These are phyloP conservation scores for Arthrobotrys entomopaga DNA, from an alignment of 2,329 filamentous ascomycete species.

Conservation along the genomic window DNA sequence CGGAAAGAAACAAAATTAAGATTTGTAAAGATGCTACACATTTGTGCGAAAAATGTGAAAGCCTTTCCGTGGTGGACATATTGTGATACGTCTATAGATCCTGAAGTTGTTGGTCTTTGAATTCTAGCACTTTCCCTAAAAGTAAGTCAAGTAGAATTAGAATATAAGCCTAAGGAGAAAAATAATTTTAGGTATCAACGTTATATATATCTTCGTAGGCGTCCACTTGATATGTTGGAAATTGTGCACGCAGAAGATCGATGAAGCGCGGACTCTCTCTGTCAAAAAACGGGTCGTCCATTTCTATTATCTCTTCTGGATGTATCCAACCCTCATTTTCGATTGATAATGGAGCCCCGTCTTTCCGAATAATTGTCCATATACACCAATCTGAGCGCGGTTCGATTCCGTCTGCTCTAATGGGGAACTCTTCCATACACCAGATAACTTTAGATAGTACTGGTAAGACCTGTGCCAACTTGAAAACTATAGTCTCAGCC, in stretches of 20 bases:
- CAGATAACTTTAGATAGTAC: conserved; percentile 5
- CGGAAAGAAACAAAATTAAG: no score
- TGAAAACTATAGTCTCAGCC: neutral
- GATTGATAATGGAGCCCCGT: neutral
- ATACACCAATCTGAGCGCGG: conserved; percentile 18
- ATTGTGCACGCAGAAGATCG: neutral
- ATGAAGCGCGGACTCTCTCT: neutral
- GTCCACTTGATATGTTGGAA: neutral
- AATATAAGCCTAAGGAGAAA: no score
- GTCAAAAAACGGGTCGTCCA: conserved; percentile 13
- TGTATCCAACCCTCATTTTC: conserved; percentile 9
- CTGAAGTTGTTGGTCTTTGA: no score
- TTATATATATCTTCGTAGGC: conserved; percentile 2
- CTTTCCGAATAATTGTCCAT: neutral
- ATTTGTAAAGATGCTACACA: no score
- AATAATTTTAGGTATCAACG: neutral
- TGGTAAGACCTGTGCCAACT: neutral
- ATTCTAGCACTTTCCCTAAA: no score
- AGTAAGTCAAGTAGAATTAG: no score
- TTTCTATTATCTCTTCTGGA: conserved; percentile 14
- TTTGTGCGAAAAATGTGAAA: no score
- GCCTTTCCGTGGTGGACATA: no score
- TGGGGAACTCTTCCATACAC: conserved; percentile 22
- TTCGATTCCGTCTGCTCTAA: conserved; percentile 4
- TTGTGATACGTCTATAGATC: no score